Evolutionary conservation across 805 yeast species (phyloP).

Genomic region (Kuraishia capsulata): DNA sequence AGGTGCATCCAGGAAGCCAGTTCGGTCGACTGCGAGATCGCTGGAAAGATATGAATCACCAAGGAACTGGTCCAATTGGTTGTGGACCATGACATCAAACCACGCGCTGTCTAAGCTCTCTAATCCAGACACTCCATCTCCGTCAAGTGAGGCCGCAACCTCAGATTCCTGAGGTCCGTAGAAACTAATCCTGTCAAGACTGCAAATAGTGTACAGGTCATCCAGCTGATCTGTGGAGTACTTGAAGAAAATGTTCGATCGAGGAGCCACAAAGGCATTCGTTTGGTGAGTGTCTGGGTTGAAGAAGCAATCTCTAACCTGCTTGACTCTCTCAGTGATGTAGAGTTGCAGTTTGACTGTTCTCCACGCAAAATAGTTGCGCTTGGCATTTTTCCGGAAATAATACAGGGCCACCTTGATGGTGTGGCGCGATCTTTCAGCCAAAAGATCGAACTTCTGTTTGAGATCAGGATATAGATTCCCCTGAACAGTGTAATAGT

Average conservation of each 20-base stretch:
- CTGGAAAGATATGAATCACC: neutral
- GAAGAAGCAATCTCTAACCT: neutral
- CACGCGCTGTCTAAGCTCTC: neutral
- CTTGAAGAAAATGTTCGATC: neutral
- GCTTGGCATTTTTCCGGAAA: neutral
- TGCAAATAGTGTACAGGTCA: neutral
- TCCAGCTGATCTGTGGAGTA: neutral
- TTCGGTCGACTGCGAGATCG: neutral
- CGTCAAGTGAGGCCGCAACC: neutral
- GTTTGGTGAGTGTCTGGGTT: neutral
- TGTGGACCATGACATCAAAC: neutral
- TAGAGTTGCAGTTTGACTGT: neutral
- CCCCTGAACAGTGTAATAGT: neutral
- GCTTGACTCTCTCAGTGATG: neutral
- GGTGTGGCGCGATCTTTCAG: neutral
- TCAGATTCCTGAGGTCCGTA: neutral
- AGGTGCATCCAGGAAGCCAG: neutral
- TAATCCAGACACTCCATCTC: neutral
- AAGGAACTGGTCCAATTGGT: neutral
- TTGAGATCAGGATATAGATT: neutral
- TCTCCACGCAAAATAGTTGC: constrained; percentile 1
- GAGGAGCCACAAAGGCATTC: neutral
- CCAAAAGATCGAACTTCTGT: neutral
- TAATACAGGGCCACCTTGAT: neutral
- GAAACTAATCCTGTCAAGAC: neutral